Percentiles rank a stretch among this genome's conserved stretches.
Conservation (phyloP, 1,284 basidiomycete genomes). For the Fistulinella cinereoalba region DNA sequence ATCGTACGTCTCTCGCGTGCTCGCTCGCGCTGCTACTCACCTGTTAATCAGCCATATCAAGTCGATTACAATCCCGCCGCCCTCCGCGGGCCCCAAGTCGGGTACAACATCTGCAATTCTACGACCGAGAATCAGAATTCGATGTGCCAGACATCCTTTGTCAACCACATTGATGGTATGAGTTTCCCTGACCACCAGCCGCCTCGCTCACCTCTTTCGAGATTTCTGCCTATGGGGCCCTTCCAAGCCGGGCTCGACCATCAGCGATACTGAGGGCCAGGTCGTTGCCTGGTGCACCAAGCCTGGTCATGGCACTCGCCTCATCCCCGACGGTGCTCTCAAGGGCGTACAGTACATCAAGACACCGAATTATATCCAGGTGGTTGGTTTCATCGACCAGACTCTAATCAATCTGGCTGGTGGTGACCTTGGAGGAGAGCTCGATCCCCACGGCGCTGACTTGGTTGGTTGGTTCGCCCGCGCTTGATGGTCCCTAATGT, state of each 20-base stretch:
- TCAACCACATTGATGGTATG: conserved; percentile 52
- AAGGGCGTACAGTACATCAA: conserved; percentile 53
- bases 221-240: conserved; percentile 45
- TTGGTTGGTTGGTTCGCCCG: conserved; percentile 29
- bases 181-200: no score
- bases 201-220: conserved; percentile 5
- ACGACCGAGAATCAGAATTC: conserved; percentile 62
- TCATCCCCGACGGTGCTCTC: conserved; percentile 52
- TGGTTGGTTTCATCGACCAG: conserved; percentile 65
- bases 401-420: conserved; percentile 49
- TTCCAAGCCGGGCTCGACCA: conserved; percentile 33
- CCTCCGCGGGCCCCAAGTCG: conserved; percentile 55
- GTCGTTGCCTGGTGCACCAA: conserved; percentile 66
- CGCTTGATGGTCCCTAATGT: background rate
- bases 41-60: conserved; percentile 48
- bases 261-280: conserved; percentile 54
- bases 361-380: conserved; percentile 61
- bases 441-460: conserved; percentile 67
- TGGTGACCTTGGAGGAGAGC: conserved; percentile 66
- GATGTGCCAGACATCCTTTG: conserved; percentile 60
- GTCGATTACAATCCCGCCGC: conserved; percentile 47
- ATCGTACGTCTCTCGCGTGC: conserved; percentile 40
- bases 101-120: conserved; percentile 71
- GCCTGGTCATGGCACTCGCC: conserved; percentile 51
- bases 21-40: background rate